Percentiles rank a stretch among this genome's conserved stretches.
Conservation (phyloP, 2,329 filamentous ascomycete species). For the Davidsoniella australis region DNA sequence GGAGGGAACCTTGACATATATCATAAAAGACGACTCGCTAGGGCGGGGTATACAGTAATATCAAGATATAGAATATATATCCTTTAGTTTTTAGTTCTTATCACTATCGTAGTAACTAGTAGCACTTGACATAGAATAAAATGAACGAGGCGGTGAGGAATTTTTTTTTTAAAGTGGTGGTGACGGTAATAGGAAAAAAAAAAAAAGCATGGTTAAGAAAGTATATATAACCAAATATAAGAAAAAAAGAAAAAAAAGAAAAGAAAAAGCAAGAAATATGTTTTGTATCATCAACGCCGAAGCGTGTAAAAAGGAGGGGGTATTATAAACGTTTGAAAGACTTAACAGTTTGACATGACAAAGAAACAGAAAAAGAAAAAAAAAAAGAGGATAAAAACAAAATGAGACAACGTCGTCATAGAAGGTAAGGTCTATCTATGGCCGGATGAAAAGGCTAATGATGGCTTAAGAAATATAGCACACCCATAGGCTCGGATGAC, state of each 20-base stretch:
- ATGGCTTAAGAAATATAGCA: no score
- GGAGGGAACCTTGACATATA: no score
- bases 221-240: neutral
- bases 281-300: no score
- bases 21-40: no score
- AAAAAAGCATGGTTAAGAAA: neutral
- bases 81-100: no score
- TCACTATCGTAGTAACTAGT: no score
- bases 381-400: no score
- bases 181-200: neutral
- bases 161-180: neutral
- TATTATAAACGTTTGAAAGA: slow-evolving; percentile 8
- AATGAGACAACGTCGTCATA: no score
- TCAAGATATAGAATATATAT: neutral
- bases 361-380: neutral
- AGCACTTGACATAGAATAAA: neutral
- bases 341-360: neutral
- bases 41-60: neutral
- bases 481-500: neutral
- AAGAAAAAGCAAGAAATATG: neutral
- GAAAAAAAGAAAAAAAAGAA: neutral
- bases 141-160: neutral
- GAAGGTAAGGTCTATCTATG: no score
- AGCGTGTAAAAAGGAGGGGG: slow-evolving; percentile 4
- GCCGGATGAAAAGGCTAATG: no score